Base-by-base conservation (phyloP, 2,329 filamentous ascomycete genomes). In the Cadophora malorum region DNA sequence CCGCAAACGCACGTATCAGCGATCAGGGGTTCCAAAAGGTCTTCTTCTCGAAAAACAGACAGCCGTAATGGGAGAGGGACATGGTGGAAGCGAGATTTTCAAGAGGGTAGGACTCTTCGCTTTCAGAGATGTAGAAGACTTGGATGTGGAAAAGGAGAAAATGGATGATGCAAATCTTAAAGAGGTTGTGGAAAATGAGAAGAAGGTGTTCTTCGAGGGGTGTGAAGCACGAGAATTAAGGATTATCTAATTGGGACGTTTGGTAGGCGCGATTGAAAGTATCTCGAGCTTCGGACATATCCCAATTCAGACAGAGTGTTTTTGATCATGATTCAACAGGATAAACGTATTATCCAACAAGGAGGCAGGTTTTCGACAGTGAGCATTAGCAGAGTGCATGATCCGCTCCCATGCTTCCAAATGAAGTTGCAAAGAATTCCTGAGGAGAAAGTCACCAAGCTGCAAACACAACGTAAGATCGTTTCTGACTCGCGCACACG, bases 131-230 rank as follows among this genome's bases (percentile, higher is more conserved):
- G 50, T 53, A 25, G 50, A 53, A 10, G 23, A 28, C 25, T 28
- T 53, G 16, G 23, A 23, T 14, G 23, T 53, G 12, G 50, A 53
- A 12, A 28, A 28, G 4, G 50, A 16, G 23, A 28, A 21, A 10
- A 28, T 23, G 14, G 1, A 28, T 14, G 23, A 28, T 28, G 50
- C 16, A 2, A 10, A 2, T 14, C 28, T 53, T 7, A 53, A 28
- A 21, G 23, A 28, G 3, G 23, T 16, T 12, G 50, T 53, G 23
- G 50, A 53, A 7, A 53, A 16, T 8, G 50, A 53, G 23, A 53
- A 53, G 23, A 53, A 21, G 50, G 50, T 16, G 23, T 53, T 53
- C 50, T 53, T 53, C 16, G 50, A 53, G 50, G 23, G 50, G 4
- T 6, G 23, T 53, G 50, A 53, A 23, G 23, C 23, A 7, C 28